Evolutionary conservation across 495 filamentous ascomycete genomes (phyloP), one percentile per base, ranked within the genome.

Genomic region (Neurospora pannonica): DNA sequence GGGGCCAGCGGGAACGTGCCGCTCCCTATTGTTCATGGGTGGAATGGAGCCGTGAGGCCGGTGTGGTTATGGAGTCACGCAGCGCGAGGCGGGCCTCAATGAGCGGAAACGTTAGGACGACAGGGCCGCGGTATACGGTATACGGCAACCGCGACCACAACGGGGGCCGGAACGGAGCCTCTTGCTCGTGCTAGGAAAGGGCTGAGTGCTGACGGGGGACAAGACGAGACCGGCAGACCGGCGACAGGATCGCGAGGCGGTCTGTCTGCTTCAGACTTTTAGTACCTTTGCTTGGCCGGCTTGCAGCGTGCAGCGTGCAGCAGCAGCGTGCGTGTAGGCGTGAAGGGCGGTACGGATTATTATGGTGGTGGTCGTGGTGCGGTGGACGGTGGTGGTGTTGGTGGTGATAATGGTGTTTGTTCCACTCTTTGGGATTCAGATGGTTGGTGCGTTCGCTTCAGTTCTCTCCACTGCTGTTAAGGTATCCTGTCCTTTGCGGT

Each of bases 1-100:
- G 77, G 85, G 86, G 82, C 85, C 87, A 84, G 86, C 84, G 77
- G 87, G 83, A 78, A 83, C 82, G 77, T 82, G 86, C 80, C 84
- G 83, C 79, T 88, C 86, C 81, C 83, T 84, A 67, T 67, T 67
- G 81, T 85, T 84, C 87, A 89, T 89, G 82, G 78, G 80, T 80
- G 71, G 72, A 62, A 72, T 48, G 70, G 38, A 74, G 73, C 48
- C 74, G 70, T 73, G 74, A 77, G 76, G 76, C 74, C 72, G 54
- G 54, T 67, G 54, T 67, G 54, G 54, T 67, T 67, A 67, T 67
- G 54, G 54, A 67, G 76, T 79, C 75, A 71, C 70, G 54, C 71
- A 62, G 69, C 39, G 10, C 17, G 67, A 75, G 73, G 75, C 75
- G 48, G 70, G 76, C 60, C 74, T 75, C 74, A 71, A 72, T 70